phyloP scores from a whole-genome alignment of 2,329 filamentous ascomycete species.

The Botrytis byssoidea region DNA sequence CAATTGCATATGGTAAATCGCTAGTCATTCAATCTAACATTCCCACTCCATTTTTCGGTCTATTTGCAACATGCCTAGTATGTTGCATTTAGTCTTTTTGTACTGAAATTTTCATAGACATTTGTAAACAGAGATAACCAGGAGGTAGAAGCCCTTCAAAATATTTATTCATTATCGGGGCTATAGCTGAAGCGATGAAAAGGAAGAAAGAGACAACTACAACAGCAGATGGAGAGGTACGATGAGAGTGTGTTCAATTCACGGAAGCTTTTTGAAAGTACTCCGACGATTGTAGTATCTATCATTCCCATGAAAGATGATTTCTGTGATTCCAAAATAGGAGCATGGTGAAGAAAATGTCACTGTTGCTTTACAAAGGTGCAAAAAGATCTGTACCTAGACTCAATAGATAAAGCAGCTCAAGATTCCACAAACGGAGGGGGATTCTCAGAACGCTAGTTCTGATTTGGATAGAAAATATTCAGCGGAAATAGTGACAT shows the following conservation, averaged over 20 bases:
- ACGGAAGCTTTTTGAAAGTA: background rate
- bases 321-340: background rate
- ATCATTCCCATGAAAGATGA: background rate
- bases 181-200: background rate
- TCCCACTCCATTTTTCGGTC: background rate
- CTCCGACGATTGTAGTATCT: background rate
- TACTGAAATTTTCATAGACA: background rate
- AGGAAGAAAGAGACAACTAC: background rate
- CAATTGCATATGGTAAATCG: background rate
- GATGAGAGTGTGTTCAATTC: background rate
- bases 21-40: no score
- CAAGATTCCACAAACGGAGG: background rate
- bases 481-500: background rate
- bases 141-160: background rate
- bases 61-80: no score
- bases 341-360: background rate
- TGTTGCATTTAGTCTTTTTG: background rate
- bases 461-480: background rate
- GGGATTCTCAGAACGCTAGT: background rate
- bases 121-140: background rate
- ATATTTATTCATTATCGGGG: background rate
- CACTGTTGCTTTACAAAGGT: background rate
- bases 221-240: background rate
- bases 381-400: background rate
- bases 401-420: background rate